Evolutionary conservation across 139 green algal genomes (phyloP).

Genomic region (Picochlorum sp.): DNA sequence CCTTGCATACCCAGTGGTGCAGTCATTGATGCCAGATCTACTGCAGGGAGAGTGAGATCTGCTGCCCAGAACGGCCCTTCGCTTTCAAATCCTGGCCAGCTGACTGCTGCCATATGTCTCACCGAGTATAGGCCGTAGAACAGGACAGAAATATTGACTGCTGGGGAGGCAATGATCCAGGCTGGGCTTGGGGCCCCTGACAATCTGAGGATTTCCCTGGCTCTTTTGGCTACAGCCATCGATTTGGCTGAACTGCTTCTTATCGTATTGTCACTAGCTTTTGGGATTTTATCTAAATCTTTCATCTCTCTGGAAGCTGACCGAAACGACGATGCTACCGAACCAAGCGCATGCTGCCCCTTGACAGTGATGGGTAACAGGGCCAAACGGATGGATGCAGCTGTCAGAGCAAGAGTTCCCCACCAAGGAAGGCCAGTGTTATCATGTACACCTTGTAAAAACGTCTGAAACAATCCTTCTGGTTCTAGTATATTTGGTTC

Average conservation of each 20-base stretch:
- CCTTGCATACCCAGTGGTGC: conserved; percentile 33
- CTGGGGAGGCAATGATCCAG: conserved; percentile 57
- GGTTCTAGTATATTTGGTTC: too few species aligned
- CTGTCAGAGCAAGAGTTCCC: conserved; percentile 27
- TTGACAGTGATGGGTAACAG: conserved; percentile 29
- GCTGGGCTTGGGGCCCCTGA: conserved; percentile 36
- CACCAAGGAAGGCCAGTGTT: conserved; percentile 51
- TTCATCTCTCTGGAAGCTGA: background rate
- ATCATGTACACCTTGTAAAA: conserved; percentile 22
- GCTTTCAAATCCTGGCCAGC: conserved; percentile 45
- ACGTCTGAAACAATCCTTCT: too few species aligned
- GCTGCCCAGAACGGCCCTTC: conserved; percentile 63
- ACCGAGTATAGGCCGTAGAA: conserved; percentile 38
- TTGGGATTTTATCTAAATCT: background rate
- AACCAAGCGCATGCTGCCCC: conserved; percentile 11
- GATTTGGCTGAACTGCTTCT: background rate
- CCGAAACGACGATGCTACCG: conserved; percentile 1
- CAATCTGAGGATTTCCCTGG: conserved; percentile 27
- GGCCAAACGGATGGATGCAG: conserved; percentile 16
- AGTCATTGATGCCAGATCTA: conserved; percentile 17
- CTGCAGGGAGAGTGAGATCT: conserved; percentile 52
- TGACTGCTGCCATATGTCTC: conserved; percentile 37
- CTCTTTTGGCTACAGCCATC: background rate
- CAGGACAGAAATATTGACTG: conserved; percentile 55
- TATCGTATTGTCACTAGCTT: background rate